These are phyloP conservation scores for Ceratocystis variospora DNA, from an alignment of 2,329 filamentous ascomycete genomes.

Conservation along the genomic window DNA sequence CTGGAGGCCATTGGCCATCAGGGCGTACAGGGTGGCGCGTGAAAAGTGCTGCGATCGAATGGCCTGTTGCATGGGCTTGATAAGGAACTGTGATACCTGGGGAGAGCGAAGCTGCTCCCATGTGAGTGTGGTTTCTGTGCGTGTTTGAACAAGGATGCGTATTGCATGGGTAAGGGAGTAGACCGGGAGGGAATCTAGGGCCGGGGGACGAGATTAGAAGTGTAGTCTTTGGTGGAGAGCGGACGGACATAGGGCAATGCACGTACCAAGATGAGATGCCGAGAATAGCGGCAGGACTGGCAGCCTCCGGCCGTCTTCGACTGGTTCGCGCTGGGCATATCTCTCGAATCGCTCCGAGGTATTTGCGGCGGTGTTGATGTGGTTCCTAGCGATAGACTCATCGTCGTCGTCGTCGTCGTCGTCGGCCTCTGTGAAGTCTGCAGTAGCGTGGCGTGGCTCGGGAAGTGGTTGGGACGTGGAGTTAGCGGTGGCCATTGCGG, in stretches of 20 bases:
- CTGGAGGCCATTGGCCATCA: slow-evolving; percentile 88
- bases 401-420: slow-evolving; percentile 37
- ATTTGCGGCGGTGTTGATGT: slow-evolving; percentile 28
- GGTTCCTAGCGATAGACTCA: slow-evolving; percentile 21
- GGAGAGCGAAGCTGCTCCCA: slow-evolving; percentile 96
- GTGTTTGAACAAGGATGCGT: slow-evolving; percentile 65
- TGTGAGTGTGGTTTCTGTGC: slow-evolving; percentile 80
- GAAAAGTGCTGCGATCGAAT: slow-evolving; percentile 74
- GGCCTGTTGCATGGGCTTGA: slow-evolving; percentile 89
- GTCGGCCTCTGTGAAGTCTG: slow-evolving; percentile 52
- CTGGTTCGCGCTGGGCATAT: slow-evolving; percentile 19
- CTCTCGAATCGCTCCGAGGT: slow-evolving; percentile 21
- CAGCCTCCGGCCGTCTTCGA: slow-evolving; percentile 22
- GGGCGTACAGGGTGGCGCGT: slow-evolving; percentile 70
- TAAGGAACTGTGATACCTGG: slow-evolving; percentile 85
- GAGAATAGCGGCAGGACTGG: slow-evolving; percentile 64
- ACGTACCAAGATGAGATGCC: slow-evolving; percentile 56
- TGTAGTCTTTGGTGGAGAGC: neutral
- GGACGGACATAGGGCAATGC: neutral
- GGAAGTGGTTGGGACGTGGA: slow-evolving; percentile 11
- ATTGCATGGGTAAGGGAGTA: slow-evolving; percentile 87
- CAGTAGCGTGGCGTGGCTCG: slow-evolving; percentile 40
- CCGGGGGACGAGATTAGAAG: slow-evolving; percentile 11
- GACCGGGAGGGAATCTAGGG: slow-evolving; percentile 64
- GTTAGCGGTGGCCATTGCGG: neutral